Evolutionary conservation across 495 filamentous ascomycete genomes (phyloP).

Genomic region (Penicillium bialowiezense): DNA sequence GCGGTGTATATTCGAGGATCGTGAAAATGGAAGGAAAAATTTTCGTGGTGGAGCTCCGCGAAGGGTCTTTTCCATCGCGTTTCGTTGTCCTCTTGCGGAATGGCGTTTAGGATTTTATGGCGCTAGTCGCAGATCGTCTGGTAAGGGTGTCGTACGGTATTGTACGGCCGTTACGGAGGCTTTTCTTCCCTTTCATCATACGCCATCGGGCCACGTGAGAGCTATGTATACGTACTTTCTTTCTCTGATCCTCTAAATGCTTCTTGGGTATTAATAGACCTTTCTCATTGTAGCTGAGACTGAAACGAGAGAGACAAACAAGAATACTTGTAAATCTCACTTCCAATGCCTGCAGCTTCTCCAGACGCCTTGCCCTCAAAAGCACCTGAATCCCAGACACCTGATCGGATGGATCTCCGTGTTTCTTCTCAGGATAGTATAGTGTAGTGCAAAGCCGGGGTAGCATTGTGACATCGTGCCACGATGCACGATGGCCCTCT

Average conservation of each 20-base stretch:
- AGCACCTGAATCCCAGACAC: not conserved
- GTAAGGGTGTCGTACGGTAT: slow-evolving; percentile 12
- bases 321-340: not conserved
- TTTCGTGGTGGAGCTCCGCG: slow-evolving; percentile 16
- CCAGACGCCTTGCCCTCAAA: too few relatives aligned
- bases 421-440: not conserved
- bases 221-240: not conserved
- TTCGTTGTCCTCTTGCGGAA: slow-evolving; percentile 23
- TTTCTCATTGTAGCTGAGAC: too few relatives aligned
- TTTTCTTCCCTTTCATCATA: not conserved
- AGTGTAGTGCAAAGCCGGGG: slow-evolving; percentile 14
- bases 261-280: too few relatives aligned
- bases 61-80: slow-evolving; percentile 21
- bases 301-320: too few relatives aligned
- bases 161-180: slow-evolving; percentile 2
- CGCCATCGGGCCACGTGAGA: slow-evolving; percentile 5
- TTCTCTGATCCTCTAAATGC: too few relatives aligned
- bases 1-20: not conserved
- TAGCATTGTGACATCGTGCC: too few relatives aligned
- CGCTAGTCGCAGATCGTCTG: slow-evolving; percentile 9
- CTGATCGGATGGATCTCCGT: slow-evolving; percentile 15
- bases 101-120: slow-evolving; percentile 14
- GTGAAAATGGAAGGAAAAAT: slow-evolving; percentile 14
- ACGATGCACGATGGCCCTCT: not conserved
- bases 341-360: too few relatives aligned